Evolutionary conservation across 495 filamentous ascomycete genomes (phyloP).

Genomic region (Echria macrotheca): DNA sequence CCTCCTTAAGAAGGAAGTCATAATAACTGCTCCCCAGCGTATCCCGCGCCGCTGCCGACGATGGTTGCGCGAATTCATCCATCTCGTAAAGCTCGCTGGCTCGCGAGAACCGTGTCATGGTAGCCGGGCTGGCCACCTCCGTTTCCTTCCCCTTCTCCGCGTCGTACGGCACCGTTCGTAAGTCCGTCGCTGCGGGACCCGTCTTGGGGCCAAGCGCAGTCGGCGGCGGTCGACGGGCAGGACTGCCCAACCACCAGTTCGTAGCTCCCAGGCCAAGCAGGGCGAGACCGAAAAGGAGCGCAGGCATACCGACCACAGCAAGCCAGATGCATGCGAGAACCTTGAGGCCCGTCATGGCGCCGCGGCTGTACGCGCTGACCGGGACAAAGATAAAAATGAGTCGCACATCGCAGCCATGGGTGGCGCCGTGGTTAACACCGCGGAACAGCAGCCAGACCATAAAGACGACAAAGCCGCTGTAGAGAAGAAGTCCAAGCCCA

Average conservation of each 20-base stretch:
- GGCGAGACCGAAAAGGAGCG: background rate
- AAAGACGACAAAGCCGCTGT: constrained; percentile 11
- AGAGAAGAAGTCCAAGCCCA: constrained; percentile 7
- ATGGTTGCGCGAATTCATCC: constrained; percentile 2
- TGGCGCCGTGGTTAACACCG: constrained; percentile 3
- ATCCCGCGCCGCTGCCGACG: background rate
- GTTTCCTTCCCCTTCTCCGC: constrained; percentile 12
- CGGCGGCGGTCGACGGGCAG: background rate
- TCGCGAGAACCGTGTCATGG: background rate
- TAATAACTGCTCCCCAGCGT: background rate
- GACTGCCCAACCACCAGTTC: constrained; percentile 2
- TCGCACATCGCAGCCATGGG: constrained; percentile 6
- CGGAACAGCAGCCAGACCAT: constrained; percentile 15
- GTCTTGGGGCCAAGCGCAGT: background rate
- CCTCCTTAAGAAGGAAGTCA: background rate
- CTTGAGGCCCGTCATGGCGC: constrained; percentile 8
- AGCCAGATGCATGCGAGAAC: constrained; percentile 11
- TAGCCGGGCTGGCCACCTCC: background rate
- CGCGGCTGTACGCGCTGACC: constrained; percentile 11
- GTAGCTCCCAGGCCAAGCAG: background rate
- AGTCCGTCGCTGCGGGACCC: no score
- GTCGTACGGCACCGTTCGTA: constrained; percentile 9
- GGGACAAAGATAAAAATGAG: constrained; percentile 12
- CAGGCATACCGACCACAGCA: constrained; percentile 3
- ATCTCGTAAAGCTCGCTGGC: constrained; percentile 11